phyloP scores from a whole-genome alignment of 768 basidiomycete species.

The Harrya chromipes region DNA sequence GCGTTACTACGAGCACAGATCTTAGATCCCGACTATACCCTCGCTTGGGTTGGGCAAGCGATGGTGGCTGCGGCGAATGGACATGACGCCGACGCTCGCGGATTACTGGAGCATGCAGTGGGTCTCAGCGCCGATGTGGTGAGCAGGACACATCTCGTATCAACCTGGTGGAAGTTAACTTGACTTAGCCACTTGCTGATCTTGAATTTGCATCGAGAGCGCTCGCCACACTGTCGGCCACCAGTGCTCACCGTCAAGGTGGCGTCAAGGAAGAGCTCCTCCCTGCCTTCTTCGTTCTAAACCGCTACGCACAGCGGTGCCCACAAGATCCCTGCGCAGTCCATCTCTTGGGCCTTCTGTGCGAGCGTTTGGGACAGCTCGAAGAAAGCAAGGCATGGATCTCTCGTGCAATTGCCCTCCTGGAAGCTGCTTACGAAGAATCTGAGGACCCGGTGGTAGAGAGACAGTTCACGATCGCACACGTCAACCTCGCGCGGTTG shows the following conservation, averaged over 20 bases:
- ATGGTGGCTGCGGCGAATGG: conserved; percentile 61
- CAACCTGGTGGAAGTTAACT: conserved; percentile 7
- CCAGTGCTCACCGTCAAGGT: conserved; percentile 12
- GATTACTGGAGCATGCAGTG: conserved; percentile 73
- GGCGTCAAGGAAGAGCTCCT: conserved; percentile 49
- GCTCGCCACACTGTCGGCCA: conserved; percentile 41
- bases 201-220: conserved; percentile 65
- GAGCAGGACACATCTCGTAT: conserved; percentile 21
- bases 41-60: conserved; percentile 91
- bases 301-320: conserved; percentile 65
- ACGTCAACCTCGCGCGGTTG: conserved; percentile 77
- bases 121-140: conserved; percentile 57
- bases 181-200: conserved; percentile 74
- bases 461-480: conserved; percentile 74
- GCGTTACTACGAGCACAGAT: conserved; percentile 86
- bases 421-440: conserved; percentile 89
- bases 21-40: conserved; percentile 84
- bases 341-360: conserved; percentile 82
- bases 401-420: conserved; percentile 57
- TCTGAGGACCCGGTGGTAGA: conserved; percentile 79
- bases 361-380: conserved; percentile 75
- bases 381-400: conserved; percentile 59
- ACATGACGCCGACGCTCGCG: conserved; percentile 57
- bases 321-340: conserved; percentile 72
- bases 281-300: conserved; percentile 77